Evolutionary conservation across 805 yeast genomes (phyloP), one percentile per base, ranked within the genome.

Genomic region (Sungouiella blattae): DNA sequence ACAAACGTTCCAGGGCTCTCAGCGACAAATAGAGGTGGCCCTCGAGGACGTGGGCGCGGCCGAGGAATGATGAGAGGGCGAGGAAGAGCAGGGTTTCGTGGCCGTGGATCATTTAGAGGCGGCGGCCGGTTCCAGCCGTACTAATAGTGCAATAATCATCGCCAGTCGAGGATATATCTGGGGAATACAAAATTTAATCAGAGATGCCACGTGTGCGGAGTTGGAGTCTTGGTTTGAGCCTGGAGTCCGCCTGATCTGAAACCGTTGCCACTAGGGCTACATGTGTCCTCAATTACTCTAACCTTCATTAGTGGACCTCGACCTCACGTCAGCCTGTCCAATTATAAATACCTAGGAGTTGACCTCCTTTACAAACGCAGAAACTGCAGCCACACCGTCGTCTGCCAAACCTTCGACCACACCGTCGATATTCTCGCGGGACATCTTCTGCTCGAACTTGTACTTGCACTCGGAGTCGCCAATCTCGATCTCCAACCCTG

Each of bases 1-100:
- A 86, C 95, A 3, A 87, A 87, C 49, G 59, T 86, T 14, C 95
- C 94, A 2, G 91, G 91, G 1, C 66, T 79, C 51, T 52, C 61
- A 24, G 39, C 53, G 12, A 42, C 55, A 17, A 52, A 49, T 28
- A 43, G 67, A 27, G 62, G 66, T 1, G 52, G 51, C n/a, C 64
- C 72, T 20, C 73, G 80, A 8, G 52, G 54, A 1, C 17, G 47
- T 6, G 55, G 55, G 6, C 24, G 52, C 13, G 54, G 54, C 4
- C 28, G 46, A n/a, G 42, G 38, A 6, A 26, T 27, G 28, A 13
- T 39, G 21, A 26, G 44, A 18, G 43, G 43, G 3, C 18, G 44
- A 18, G 46, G 40, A 11, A 17, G 44, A 15, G 44, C 43, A 7
- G 34, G 35, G n/a, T 21, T 29, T 15, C 27, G 46, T 8, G 47